These are phyloP conservation scores for Botrytis tulipae DNA, from an alignment of 2,329 filamentous ascomycete species.

Conservation along the genomic window DNA sequence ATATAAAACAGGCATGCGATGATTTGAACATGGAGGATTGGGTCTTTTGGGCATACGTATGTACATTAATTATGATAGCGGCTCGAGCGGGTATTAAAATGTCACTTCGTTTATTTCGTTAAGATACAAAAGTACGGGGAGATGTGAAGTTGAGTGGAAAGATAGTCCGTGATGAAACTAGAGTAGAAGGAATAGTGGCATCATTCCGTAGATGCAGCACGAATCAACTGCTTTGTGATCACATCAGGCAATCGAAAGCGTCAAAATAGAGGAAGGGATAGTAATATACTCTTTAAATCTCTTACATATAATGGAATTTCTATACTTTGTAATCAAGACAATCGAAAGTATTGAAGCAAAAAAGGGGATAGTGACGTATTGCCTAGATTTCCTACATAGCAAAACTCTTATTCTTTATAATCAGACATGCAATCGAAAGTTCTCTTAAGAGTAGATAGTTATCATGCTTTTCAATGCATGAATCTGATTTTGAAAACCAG, in stretches of 20 bases:
- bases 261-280: neutral
- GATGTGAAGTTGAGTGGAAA: neutral
- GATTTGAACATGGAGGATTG: slow-evolving; percentile 18
- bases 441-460: neutral
- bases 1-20: slow-evolving; percentile 49
- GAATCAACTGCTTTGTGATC: neutral
- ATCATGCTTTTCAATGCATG: neutral
- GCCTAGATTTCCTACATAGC: neutral
- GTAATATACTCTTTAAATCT: neutral
- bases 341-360: neutral
- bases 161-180: neutral
- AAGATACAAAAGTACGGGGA: neutral
- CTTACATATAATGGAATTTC: neutral
- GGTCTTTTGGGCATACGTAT: neutral
- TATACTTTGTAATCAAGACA: too few species aligned
- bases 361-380: neutral
- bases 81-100: slow-evolving; percentile 7
- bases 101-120: slow-evolving; percentile 1
- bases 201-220: neutral
- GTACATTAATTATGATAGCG: slow-evolving; percentile 15
- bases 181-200: too few species aligned
- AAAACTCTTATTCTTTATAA: neutral
- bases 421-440: neutral
- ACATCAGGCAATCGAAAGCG: neutral
- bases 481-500: neutral